A percentile compares a stretch with the other conserved stretches of the same genome.
Conservation (phyloP, 208 protist genomes). For the Leishmania gerbilli region DNA sequence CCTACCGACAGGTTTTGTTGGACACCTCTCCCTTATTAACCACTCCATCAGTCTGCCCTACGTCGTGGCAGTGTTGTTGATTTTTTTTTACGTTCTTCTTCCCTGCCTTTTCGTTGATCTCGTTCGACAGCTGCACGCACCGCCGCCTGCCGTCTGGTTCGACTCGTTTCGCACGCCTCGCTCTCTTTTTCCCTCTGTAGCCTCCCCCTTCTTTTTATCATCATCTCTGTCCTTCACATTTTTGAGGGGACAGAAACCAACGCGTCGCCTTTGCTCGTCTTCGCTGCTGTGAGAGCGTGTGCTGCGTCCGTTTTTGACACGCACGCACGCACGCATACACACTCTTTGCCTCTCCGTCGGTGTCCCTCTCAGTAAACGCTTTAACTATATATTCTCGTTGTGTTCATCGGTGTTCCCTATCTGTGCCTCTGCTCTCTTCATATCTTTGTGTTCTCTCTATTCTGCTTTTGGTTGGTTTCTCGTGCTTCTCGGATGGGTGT, state of each 20-base stretch:
- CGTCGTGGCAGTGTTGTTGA: not conserved
- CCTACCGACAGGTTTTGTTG: not conserved
- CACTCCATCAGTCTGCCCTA: not conserved
- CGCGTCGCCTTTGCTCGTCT: not conserved
- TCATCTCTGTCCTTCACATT: not conserved
- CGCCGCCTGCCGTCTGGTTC: not conserved
- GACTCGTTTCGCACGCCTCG: not conserved
- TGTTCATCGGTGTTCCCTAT: not conserved
- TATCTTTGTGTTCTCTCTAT: not conserved
- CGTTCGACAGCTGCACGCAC: not conserved
- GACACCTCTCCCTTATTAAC: not conserved
- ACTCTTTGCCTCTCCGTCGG: not conserved
- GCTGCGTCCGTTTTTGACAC: not conserved
- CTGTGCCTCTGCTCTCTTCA: not conserved
- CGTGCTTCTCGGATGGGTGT: not conserved
- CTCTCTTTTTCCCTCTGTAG: not conserved
- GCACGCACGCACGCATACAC: not conserved
- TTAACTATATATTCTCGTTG: not conserved
- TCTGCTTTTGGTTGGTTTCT: not conserved
- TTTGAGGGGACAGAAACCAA: not conserved
- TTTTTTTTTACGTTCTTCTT: slow-evolving; percentile 1
- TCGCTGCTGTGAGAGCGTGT: not conserved
- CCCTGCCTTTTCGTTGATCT: not conserved
- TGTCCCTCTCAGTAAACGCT: not conserved
- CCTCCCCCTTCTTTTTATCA: not conserved